A percentile compares a stretch with the other conserved stretches of the same genome.
Conservation (phyloP, 768 basidiomycete genomes). For the Russula earlei region DNA sequence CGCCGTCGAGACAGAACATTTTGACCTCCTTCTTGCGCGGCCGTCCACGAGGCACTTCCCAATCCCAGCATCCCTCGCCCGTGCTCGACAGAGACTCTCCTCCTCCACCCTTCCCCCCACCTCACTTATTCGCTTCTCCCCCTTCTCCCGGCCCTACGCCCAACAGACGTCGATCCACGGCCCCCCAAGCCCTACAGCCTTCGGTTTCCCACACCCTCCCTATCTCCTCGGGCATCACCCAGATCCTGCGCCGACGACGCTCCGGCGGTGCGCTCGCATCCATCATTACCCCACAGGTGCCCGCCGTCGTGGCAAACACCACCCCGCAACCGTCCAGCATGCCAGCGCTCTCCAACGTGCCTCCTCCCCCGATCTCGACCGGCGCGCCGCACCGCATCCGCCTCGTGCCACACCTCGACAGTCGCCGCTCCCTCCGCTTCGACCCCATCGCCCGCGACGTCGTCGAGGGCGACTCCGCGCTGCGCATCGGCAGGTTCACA, state of each 20-base stretch:
- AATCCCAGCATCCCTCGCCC: slow-evolving; percentile 40
- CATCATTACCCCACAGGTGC: slow-evolving; percentile 23
- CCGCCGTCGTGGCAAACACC: slow-evolving; percentile 21
- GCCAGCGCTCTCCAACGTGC: slow-evolving; percentile 19
- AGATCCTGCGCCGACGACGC: slow-evolving; percentile 59
- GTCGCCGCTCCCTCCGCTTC: slow-evolving; percentile 79
- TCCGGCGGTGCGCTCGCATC: slow-evolving; percentile 47
- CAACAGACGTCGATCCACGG: slow-evolving; percentile 35
- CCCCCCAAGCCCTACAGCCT: slow-evolving; percentile 30
- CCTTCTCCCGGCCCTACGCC: slow-evolving; percentile 24
- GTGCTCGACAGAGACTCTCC: slow-evolving; percentile 32
- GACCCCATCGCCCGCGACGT: slow-evolving; percentile 88
- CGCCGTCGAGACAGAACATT: slow-evolving; percentile 48
- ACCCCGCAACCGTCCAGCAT: slow-evolving; percentile 20
- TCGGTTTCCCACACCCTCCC: slow-evolving; percentile 29
- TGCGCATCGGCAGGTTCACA: slow-evolving; percentile 92
- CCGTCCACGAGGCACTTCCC: slow-evolving; percentile 57
- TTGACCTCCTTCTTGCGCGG: slow-evolving; percentile 64
- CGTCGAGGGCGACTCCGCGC: slow-evolving; percentile 50
- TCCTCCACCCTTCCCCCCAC: slow-evolving; percentile 35
- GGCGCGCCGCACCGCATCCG: slow-evolving; percentile 63
- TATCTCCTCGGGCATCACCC: slow-evolving; percentile 35
- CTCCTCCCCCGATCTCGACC: slow-evolving; percentile 18
- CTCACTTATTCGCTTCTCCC: slow-evolving; percentile 21
- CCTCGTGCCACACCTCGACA: slow-evolving; percentile 92